Base-by-base conservation (phyloP, 495 filamentous ascomycete genomes). In the Podospora comata region DNA sequence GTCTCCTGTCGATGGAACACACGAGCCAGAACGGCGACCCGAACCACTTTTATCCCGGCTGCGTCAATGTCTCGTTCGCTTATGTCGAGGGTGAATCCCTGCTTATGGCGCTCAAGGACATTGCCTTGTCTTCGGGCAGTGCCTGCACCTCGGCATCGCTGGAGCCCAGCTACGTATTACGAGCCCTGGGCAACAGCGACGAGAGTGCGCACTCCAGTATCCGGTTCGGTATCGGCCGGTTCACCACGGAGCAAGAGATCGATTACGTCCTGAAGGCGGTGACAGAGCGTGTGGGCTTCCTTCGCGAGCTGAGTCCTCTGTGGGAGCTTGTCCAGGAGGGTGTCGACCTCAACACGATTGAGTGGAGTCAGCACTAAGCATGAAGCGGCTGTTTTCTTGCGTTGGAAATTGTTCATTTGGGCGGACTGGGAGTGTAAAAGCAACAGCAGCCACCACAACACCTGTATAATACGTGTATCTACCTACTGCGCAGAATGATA, bases 291-390 rank as follows among this genome's bases (percentile, higher is more conserved):
- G 95, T 99, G 48, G 88, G 86, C 18, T 97, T 98, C 83, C 84
- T 99, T 74, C 86, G 95, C 72, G 95, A 99, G 83, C 84, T 99
- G 76, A 97, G 93, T 77, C 95, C 95, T 64, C 80, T 99, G 71
- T 99, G 95, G 95, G 95, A 99, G 81, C 79, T 99, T 68, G 95
- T 99, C 15, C 96, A 99, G 80, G 96, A 98, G 79, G 95, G 95
- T 2, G 85, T 98, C 71, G 95, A 95, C 71, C 80, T 99, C 76
- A 93, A 94, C 79, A 97, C 91, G 64, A 99, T 99, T 76, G 89
- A 99, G 81, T 99, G 95, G 95, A 95, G 90, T 72, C 92, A 96
- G 81, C 96, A 97, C 78, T 97, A 73, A 85, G 72, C 48, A 18
- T 63, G 11, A 48, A 20, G 13, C 19, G 9, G 13, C 58, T 27